A percentile compares a stretch with the other conserved stretches of the same genome.
Conservation (phyloP, 768 basidiomycete genomes). For the Mrakia gelida region DNA sequence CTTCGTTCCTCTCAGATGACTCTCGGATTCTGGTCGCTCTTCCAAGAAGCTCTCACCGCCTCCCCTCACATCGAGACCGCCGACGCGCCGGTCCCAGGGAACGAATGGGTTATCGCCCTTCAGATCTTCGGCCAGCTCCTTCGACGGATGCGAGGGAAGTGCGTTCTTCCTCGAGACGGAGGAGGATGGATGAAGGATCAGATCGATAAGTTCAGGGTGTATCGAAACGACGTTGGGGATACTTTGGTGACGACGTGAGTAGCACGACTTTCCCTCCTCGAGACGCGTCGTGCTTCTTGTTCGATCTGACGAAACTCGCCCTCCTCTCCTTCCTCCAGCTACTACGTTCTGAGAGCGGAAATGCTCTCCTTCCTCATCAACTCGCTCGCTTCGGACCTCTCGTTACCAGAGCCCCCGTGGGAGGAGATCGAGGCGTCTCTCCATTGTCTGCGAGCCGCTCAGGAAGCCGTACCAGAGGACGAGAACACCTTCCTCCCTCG, state of each 20-base stretch:
- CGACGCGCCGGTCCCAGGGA: slow-evolving; percentile 28
- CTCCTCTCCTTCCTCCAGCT: slow-evolving; percentile 42
- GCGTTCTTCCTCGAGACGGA: slow-evolving; percentile 58
- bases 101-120: slow-evolving; percentile 53
- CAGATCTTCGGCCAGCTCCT: slow-evolving; percentile 77
- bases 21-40: slow-evolving; percentile 81
- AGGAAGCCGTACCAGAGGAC: slow-evolving; percentile 73
- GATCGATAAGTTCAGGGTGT: slow-evolving; percentile 14
- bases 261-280: background rate
- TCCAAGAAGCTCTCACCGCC: slow-evolving; percentile 67
- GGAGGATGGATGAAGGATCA: slow-evolving; percentile 66
- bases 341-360: slow-evolving; percentile 78
- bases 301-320: background rate
- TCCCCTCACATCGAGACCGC: slow-evolving; percentile 35
- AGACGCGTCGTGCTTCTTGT: background rate
- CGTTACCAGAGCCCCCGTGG: slow-evolving; percentile 48
- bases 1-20: slow-evolving; percentile 46
- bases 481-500: slow-evolving; percentile 47
- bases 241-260: slow-evolving; percentile 76
- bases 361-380: slow-evolving; percentile 69
- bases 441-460: slow-evolving; percentile 77
- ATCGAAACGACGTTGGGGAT: slow-evolving; percentile 73
- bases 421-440: slow-evolving; percentile 82
- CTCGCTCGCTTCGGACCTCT: slow-evolving; percentile 57
- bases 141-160: slow-evolving; percentile 64